Evolutionary conservation across 768 basidiomycete species (phyloP).

Genomic region (Cystofilobasidium ferigula): DNA sequence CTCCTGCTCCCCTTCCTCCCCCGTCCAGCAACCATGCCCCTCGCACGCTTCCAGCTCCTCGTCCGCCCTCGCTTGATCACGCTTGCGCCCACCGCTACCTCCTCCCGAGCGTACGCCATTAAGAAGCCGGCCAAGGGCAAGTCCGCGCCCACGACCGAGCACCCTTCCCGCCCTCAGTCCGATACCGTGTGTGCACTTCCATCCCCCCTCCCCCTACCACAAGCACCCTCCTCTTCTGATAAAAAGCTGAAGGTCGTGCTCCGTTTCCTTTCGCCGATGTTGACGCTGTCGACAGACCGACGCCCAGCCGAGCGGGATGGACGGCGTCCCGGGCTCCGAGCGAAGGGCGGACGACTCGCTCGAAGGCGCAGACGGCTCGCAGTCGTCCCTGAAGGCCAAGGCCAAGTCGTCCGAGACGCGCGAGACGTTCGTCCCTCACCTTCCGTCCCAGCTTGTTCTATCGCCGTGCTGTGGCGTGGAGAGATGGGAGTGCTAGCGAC

Average conservation of each 20-base stretch:
- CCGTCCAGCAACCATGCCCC: not conserved
- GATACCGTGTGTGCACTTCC: not conserved
- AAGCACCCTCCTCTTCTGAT: not conserved
- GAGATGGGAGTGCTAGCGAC: not conserved
- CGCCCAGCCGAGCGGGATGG: not conserved
- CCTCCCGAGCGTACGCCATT: conserved; percentile 12
- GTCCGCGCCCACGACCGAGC: not conserved
- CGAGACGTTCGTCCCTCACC: not conserved
- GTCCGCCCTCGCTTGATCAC: too few species aligned
- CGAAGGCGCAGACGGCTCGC: not conserved
- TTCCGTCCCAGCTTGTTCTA: not conserved
- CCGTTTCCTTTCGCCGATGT: not conserved
- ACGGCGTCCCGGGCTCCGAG: not conserved
- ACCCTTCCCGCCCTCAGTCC: conserved; percentile 3
- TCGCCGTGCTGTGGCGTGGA: not conserved
- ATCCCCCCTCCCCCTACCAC: not conserved
- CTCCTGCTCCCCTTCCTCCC: too few species aligned
- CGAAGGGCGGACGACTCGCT: not conserved
- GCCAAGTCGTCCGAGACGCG: not conserved
- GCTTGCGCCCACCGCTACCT: too few species aligned
- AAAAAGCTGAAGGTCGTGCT: too few species aligned
- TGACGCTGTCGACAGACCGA: not conserved
- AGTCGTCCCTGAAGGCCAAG: not conserved
- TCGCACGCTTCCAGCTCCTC: conserved; percentile 7
- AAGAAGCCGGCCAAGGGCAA: not conserved